phyloP scores from a whole-genome alignment of 805 yeast species.

The Candida coleopterorum region DNA sequence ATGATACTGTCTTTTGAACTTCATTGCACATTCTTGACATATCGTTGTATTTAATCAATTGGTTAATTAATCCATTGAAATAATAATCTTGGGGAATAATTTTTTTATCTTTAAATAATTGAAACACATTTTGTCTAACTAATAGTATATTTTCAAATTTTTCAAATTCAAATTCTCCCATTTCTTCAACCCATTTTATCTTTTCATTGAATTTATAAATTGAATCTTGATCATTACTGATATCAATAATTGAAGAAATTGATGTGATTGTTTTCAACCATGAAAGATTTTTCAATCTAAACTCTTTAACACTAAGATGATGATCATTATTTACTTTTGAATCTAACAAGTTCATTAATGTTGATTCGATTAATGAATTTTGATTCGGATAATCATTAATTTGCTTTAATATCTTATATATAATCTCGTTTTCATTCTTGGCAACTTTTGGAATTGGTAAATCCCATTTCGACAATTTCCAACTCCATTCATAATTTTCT shows the following conservation, averaged over 20 bases:
- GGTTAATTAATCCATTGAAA: slow-evolving; percentile 29
- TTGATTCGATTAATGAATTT: slow-evolving; percentile 13
- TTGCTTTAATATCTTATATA: slow-evolving; percentile 50
- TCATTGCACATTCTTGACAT: slow-evolving; percentile 32
- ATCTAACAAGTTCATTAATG: slow-evolving; percentile 16
- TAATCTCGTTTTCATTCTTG: slow-evolving; percentile 36
- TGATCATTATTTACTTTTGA: slow-evolving; percentile 10
- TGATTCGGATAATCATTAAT: slow-evolving; percentile 33
- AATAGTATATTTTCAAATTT: slow-evolving; percentile 41
- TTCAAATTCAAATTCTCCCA: slow-evolving; percentile 24
- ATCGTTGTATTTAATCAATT: slow-evolving; percentile 39
- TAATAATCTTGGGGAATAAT: slow-evolving; percentile 13
- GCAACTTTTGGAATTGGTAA: slow-evolving; percentile 44
- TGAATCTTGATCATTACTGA: neutral
- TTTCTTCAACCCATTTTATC: slow-evolving; percentile 33
- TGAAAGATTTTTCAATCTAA: slow-evolving; percentile 8
- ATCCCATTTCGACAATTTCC: slow-evolving; percentile 81
- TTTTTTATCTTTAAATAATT: slow-evolving; percentile 17
- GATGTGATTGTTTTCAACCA: slow-evolving; percentile 27
- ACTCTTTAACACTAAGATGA: slow-evolving; percentile 12
- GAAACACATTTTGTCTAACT: slow-evolving; percentile 37
- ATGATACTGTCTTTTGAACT: slow-evolving; percentile 48
- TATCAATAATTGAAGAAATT: slow-evolving; percentile 16
- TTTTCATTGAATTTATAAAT: neutral
- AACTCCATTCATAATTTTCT: slow-evolving; percentile 54